phyloP scores from a whole-genome alignment of 371 early-diverging fungal species.

The Blastocladiella emersonii region DNA sequence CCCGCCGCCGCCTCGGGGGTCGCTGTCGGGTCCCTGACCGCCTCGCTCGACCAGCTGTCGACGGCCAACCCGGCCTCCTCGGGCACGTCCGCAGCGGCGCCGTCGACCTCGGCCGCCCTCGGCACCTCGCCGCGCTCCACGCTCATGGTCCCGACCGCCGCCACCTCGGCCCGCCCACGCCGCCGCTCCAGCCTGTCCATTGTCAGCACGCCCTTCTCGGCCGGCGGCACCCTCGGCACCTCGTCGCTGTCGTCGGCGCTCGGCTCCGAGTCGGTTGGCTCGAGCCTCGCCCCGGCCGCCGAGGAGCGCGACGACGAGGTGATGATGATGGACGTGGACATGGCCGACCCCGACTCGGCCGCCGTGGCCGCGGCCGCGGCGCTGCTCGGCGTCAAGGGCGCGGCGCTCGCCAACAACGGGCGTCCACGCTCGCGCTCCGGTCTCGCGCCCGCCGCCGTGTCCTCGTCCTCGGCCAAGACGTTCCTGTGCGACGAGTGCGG shows the following conservation, averaged over 20 bases:
- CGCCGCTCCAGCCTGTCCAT: not conserved
- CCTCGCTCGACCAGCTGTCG: no score
- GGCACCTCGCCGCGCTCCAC: no score
- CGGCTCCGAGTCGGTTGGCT: not conserved
- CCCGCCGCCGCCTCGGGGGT: not conserved
- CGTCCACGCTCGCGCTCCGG: no score
- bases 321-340: no score
- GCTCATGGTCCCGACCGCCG: not conserved
- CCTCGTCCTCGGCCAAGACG: constrained; percentile 8
- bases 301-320: not conserved
- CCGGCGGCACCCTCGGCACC: not conserved
- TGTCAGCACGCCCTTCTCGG: no score
- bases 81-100: no score
- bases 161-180: not conserved
- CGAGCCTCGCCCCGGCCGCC: not conserved
- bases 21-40: no score
- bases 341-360: not conserved
- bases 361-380: not conserved
- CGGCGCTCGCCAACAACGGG: not conserved
- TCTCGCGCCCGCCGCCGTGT: no score
- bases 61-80: no score
- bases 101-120: no score
- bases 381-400: not conserved
- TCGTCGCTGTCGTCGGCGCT: not conserved
- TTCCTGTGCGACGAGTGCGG: constrained; percentile 43